These are phyloP conservation scores for Solanum pimpinellifolium DNA, from an alignment of 257 asterid species.

Conservation along the genomic window DNA sequence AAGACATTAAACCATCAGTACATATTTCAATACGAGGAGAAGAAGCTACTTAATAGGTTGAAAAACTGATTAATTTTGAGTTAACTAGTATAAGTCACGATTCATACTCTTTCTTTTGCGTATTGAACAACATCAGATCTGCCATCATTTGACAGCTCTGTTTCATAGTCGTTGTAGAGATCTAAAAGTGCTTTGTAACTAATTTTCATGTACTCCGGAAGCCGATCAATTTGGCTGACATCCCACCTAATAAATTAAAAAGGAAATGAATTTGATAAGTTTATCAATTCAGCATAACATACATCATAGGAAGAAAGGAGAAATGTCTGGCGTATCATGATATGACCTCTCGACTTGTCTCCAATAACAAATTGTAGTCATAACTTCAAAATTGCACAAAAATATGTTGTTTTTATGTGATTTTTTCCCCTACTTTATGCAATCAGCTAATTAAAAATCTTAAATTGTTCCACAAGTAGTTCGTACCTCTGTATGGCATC, in stretches of 20 bases:
- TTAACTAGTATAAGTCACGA: neutral
- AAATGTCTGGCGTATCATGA: neutral
- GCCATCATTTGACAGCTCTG: neutral
- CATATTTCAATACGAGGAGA: conserved; percentile 1
- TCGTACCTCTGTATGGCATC: neutral
- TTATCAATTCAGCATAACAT: neutral
- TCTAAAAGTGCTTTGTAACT: neutral
- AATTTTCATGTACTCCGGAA: neutral
- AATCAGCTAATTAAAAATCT: neutral
- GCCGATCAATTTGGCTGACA: neutral
- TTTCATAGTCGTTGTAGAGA: neutral
- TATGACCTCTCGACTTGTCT: neutral
- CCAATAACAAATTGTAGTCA: neutral
- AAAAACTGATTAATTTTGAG: neutral
- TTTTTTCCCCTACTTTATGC: neutral
- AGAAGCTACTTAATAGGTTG: neutral
- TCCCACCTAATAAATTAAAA: neutral
- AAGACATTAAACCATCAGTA: conserved; percentile 2
- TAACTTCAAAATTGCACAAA: neutral
- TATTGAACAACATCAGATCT: neutral
- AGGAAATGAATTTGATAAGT: neutral
- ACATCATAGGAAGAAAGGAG: neutral
- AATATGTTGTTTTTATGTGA: neutral
- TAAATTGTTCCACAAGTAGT: neutral
- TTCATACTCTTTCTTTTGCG: neutral